Evolutionary conservation across 164 flowering plant genomes (phyloP), one percentile per base, ranked within the genome.

Genomic region (Vitis riparia): DNA sequence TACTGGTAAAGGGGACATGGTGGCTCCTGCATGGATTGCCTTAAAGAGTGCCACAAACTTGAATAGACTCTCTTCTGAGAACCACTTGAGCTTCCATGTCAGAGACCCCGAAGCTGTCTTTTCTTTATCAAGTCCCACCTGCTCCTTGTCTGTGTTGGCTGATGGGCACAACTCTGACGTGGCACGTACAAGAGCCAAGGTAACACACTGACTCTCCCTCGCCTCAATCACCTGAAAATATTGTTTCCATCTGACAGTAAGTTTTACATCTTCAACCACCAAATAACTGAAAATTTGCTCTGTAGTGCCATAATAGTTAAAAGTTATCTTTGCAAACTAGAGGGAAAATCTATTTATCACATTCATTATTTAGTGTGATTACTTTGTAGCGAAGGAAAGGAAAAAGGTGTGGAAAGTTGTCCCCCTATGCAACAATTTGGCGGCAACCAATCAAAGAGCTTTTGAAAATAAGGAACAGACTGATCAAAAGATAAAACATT

Each of bases 1-100:
- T 71, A 86, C 76, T 63, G 67, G 61, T 29, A 87, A 71, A 47
- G 86, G 80, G 61, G 86, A 79, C 29, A 51, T 16, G 53, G 78
- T 52, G 49, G 60, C 68, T 74, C 77, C 87, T 51, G 80, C 79
- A 75, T 84, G 86, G 55, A 87, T 72, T 67, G 92, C 92, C 79
- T 81, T 91, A 67, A 89, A 47, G 64, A 89, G 59, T 12, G 85
- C 72, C 64, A 88, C 85, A 78, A 91, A 91, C 55, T 87, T 87
- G 59, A 74, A 63, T 16, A 85, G 65, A 57, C 78, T 79, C 14
- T 82, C 88, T 76, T 87, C 86, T 4, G 90, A 86, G 66, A 82
- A 87, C 92, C 93, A 91, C 71, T 76, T 85, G 19, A 89, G 66
- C 76, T 83, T 89, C 92, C 91, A 91, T 50, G 70, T 80, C 10